Base-by-base conservation (phyloP, 495 filamentous ascomycete genomes). In the Neurospora cerealis region DNA sequence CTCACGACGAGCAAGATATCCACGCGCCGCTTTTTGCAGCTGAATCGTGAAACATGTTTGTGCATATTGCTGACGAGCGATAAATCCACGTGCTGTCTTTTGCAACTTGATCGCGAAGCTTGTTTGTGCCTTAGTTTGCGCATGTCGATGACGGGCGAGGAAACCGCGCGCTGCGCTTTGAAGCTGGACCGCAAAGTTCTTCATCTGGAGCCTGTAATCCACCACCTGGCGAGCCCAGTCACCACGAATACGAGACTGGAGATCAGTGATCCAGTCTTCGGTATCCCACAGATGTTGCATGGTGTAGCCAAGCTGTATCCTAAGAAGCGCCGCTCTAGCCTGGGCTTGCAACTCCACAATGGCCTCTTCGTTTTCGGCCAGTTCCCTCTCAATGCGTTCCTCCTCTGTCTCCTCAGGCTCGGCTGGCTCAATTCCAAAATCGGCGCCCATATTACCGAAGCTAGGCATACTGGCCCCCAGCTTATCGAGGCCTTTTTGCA, bases 401-500 rank as follows among this genome's bases (percentile, higher is more conserved):
- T 98, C 92, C 78, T 97, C 95, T 1, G 91, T 91, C 79, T 97
- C 95, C 37, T 91, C 88, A 0, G 93, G 93, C 78, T 93, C 91
- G 4, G 54, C 24, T 0, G 89, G 89, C 75, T 89, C 87, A 11
- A 94, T 92, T 28, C 93, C 94, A 83, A 99, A 98, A 77, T 93
- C 93, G 73, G 93, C 96, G 39, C 94, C 92, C 92, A 99, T 98
- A 71, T 95, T 95, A 72, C 93, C 91, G 83, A 99, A 99, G 82
- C 93, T 97, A 60, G 96, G 96, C 93, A 99, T 97, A 77, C 89
- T 97, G 62, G 95, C 88, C 24, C 96, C 96, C 32, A 96, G 88
- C 81, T 93, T 96, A 82, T 99, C 96, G 34, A 99, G 89, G 21
- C 95, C 96, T 80, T 97, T 97, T 78, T 98, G 96, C 82, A 91